A percentile compares a stretch with the other conserved stretches of the same genome.
These are phyloP conservation scores for Meripilus lineatus DNA, from an alignment of 1,284 basidiomycete species.

Conservation along the genomic window DNA sequence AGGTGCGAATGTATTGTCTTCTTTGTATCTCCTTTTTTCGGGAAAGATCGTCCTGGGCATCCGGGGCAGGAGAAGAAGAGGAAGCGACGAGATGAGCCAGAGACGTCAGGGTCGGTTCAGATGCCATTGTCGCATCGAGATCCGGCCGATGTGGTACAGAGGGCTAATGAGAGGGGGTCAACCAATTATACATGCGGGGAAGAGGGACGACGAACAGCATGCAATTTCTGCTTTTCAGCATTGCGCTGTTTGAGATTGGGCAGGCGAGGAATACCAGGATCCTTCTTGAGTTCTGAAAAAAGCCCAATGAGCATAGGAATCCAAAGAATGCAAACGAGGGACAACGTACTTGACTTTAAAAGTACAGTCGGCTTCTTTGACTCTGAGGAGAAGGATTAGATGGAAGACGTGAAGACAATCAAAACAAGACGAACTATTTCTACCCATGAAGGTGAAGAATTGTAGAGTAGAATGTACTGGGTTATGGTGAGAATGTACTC, in stretches of 20 bases:
- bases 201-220: slow-evolving; percentile 8
- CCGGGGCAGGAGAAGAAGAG: slow-evolving; percentile 19
- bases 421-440: slow-evolving; percentile 43
- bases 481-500: no score
- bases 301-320: not conserved
- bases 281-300: slow-evolving; percentile 68
- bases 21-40: slow-evolving; percentile 60
- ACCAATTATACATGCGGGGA: slow-evolving; percentile 1
- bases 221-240: slow-evolving; percentile 45
- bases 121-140: slow-evolving; percentile 64
- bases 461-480: no score
- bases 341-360: slow-evolving; percentile 47
- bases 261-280: slow-evolving; percentile 76
- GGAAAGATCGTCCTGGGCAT: slow-evolving; percentile 23
- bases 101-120: slow-evolving; percentile 64
- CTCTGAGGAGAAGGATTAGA: slow-evolving; percentile 27
- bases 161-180: slow-evolving; percentile 6
- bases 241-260: slow-evolving; percentile 62
- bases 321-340: not conserved
- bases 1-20: slow-evolving; percentile 65
- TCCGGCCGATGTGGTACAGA: slow-evolving; percentile 29
- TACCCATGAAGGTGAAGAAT: no score
- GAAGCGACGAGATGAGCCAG: slow-evolving; percentile 41
- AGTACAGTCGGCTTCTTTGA: slow-evolving; percentile 43
- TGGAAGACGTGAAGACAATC: not conserved